phyloP scores from a whole-genome alignment of 805 yeast genomes.

The Hanseniaspora guilliermondii region DNA sequence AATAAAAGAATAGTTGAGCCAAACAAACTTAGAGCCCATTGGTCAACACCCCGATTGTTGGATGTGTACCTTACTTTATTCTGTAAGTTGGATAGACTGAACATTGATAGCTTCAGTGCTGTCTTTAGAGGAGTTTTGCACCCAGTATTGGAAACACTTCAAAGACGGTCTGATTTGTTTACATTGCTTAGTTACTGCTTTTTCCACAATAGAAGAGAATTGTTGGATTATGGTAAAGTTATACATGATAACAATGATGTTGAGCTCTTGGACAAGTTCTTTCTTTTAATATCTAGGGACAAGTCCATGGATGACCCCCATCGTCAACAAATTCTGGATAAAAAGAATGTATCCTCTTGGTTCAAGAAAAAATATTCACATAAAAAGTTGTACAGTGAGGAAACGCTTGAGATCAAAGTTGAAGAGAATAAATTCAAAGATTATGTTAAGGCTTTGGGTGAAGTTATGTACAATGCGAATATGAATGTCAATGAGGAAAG shows the following conservation, averaged over 20 bases:
- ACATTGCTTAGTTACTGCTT: neutral
- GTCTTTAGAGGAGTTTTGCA: neutral
- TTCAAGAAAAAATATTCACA: neutral
- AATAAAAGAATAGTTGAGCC: neutral
- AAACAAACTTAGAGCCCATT: neutral
- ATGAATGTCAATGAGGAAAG: neutral
- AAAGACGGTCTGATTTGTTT: neutral
- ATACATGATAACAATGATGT: neutral
- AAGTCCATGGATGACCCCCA: neutral
- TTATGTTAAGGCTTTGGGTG: neutral
- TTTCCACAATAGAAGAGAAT: neutral
- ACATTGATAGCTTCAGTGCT: neutral
- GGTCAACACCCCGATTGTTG: neutral
- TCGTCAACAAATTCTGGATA: neutral
- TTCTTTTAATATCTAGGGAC: neutral
- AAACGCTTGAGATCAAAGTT: neutral
- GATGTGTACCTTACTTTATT: neutral
- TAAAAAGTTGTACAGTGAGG: neutral
- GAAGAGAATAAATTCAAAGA: neutral
- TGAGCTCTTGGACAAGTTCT: neutral
- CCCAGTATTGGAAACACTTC: neutral
- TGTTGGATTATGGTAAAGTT: no score
- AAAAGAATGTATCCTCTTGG: neutral
- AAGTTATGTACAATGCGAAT: neutral
- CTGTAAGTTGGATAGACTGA: neutral